Percentiles rank a stretch among this genome's conserved stretches.
Conservation (phyloP, 345 rosid genomes). For the Citrus glauca region DNA sequence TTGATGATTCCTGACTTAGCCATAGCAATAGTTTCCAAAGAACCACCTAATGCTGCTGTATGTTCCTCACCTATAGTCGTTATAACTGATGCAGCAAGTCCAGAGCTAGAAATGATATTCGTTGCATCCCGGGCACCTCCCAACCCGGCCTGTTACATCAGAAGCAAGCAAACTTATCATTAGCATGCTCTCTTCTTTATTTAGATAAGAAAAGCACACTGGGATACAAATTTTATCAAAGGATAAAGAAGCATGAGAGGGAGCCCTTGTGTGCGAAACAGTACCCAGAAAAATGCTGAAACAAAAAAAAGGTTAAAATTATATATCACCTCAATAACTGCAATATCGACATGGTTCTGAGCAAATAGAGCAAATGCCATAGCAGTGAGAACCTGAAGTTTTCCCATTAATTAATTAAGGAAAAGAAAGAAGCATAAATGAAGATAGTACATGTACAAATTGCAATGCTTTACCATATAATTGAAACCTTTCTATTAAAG, state of each 20-base stretch:
- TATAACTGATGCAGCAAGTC: constrained; percentile 65
- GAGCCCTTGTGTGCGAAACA: not conserved
- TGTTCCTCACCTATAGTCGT: constrained; percentile 86
- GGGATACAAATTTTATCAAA: not conserved
- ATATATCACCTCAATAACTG: constrained; percentile 66
- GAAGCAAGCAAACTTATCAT: not conserved
- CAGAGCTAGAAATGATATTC: constrained; percentile 54
- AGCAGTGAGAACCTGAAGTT: constrained; percentile 75
- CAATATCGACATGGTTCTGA: constrained; percentile 69
- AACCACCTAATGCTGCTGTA: constrained; percentile 81
- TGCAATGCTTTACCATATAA: not conserved
- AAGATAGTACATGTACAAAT: not conserved
- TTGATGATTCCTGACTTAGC: constrained; percentile 91
- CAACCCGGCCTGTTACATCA: constrained; percentile 59
- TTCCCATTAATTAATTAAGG: not conserved
- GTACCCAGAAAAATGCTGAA: not conserved
- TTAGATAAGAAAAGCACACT: not conserved
- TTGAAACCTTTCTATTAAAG: not conserved
- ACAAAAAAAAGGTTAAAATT: not conserved
- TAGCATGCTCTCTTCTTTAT: not conserved
- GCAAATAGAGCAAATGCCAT: constrained; percentile 72
- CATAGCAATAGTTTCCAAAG: constrained; percentile 76
- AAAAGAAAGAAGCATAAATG: not conserved
- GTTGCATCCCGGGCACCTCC: constrained; percentile 98
- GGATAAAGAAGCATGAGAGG: not conserved